Conservation (phyloP, 164 flowering plant genomes). For the Nymphaea colorata region DNA sequence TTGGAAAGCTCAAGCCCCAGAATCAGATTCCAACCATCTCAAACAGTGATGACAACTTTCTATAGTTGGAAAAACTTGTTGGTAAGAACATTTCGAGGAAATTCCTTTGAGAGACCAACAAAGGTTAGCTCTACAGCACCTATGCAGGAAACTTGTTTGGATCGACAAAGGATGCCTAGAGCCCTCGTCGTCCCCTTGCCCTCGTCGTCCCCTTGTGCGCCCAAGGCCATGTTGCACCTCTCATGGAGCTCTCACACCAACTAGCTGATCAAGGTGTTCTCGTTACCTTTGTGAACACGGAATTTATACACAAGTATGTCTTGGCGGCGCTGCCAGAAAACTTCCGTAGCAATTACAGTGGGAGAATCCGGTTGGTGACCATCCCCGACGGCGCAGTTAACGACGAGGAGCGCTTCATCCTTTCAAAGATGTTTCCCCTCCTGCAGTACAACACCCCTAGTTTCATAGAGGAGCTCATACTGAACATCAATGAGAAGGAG, state of each 20-base stretch:
- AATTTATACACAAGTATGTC: not conserved
- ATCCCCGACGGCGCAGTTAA: slow-evolving; percentile 12
- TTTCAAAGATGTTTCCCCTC: not conserved
- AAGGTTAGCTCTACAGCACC: too few relatives aligned
- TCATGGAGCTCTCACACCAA: slow-evolving; percentile 17
- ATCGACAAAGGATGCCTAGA: too few relatives aligned
- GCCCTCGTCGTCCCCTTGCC: slow-evolving; percentile 14
- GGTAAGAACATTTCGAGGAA: too few relatives aligned
- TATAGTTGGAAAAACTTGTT: too few relatives aligned
- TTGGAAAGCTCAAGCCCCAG: too few relatives aligned
- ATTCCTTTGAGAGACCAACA: too few relatives aligned
- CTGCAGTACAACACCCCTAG: slow-evolving; percentile 10
- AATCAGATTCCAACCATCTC: too few relatives aligned
- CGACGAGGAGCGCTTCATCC: slow-evolving; percentile 4
- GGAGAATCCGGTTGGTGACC: slow-evolving; percentile 3
- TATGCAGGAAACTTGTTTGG: too few relatives aligned
- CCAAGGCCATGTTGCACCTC: slow-evolving; percentile 20
- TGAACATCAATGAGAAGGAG: not conserved
- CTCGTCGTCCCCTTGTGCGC: slow-evolving; percentile 13
- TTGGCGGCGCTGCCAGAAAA: not conserved
- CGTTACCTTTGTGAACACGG: slow-evolving; percentile 10
- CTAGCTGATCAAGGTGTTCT: slow-evolving; percentile 17
- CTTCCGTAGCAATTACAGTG: not conserved
- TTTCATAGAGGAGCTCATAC: slow-evolving; percentile 10
- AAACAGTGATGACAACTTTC: too few relatives aligned